Evolutionary conservation across 495 filamentous ascomycete species (phyloP).

Genomic region (Platismatia glauca): DNA sequence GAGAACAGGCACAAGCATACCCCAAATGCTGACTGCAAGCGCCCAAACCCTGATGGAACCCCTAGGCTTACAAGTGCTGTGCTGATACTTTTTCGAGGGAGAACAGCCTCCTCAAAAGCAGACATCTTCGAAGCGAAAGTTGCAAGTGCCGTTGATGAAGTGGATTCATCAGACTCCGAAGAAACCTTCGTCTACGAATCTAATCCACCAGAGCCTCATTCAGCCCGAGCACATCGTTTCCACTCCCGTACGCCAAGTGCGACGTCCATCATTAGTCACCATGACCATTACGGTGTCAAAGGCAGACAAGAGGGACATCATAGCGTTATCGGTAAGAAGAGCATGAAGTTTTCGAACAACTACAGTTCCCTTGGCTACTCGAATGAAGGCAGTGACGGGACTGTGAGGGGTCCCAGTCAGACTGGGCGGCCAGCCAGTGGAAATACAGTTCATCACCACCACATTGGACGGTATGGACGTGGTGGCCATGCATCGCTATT

Average conservation of each 20-base stretch:
- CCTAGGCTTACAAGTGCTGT: conserved; percentile 29
- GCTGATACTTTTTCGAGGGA: conserved; percentile 42
- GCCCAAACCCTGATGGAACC: background rate
- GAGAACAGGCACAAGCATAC: background rate
- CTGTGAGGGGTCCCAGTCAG: conserved; percentile 40
- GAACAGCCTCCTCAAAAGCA: conserved; percentile 81
- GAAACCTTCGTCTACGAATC: conserved; percentile 99
- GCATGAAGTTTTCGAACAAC: conserved; percentile 97
- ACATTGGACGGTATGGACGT: conserved; percentile 65
- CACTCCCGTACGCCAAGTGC: conserved; percentile 94
- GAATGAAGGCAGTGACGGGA: conserved; percentile 46
- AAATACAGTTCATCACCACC: conserved; percentile 59
- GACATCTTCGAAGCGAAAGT: conserved; percentile 97
- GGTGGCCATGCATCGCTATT: conserved; percentile 65
- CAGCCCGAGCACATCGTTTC: conserved; percentile 65
- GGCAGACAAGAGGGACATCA: conserved; percentile 57
- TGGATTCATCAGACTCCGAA: conserved; percentile 91
- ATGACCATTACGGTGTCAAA: conserved; percentile 58
- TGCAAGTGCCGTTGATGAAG: conserved; percentile 85
- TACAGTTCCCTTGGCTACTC: conserved; percentile 53
- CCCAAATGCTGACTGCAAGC: conserved; percentile 1
- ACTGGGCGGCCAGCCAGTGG: conserved; percentile 47
- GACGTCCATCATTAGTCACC: conserved; percentile 78
- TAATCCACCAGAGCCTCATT: conserved; percentile 77
- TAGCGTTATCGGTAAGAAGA: conserved; percentile 70